Conservation (phyloP, 2,329 filamentous ascomycete genomes). For the Nemania sp. region DNA sequence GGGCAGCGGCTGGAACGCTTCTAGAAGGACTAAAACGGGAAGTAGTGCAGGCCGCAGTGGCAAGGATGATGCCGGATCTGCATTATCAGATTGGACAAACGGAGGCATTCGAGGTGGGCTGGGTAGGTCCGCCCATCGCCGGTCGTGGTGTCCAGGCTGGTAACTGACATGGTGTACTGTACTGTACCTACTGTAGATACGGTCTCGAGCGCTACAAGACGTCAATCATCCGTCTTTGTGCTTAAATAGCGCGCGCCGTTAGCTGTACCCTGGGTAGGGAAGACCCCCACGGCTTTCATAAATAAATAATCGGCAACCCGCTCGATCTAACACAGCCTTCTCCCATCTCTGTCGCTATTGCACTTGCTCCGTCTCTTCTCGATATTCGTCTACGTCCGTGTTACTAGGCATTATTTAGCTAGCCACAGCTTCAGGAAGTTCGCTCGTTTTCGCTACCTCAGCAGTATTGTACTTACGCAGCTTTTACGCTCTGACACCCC, state of each 20-base stretch:
- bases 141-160: background rate
- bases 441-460: background rate
- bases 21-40: conserved; percentile 8
- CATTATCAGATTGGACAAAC: conserved; percentile 26
- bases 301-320: conserved; percentile 2
- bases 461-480: background rate
- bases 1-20: background rate
- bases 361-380: background rate
- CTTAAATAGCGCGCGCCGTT: conserved; percentile 13
- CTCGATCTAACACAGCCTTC: background rate
- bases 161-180: background rate
- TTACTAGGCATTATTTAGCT: background rate
- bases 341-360: background rate
- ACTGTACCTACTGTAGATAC: background rate
- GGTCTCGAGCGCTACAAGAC: background rate
- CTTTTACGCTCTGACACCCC: background rate
- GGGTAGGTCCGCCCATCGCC: background rate
- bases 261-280: background rate
- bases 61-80: conserved; percentile 21
- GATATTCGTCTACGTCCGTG: background rate
- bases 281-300: conserved; percentile 15
- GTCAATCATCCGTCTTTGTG: conserved; percentile 16
- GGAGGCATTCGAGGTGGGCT: conserved; percentile 9
- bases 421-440: background rate
- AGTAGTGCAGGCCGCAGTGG: conserved; percentile 3